Evolutionary conservation across 2,329 filamentous ascomycete species (phyloP).

Genomic region (Cercospora sp.): DNA sequence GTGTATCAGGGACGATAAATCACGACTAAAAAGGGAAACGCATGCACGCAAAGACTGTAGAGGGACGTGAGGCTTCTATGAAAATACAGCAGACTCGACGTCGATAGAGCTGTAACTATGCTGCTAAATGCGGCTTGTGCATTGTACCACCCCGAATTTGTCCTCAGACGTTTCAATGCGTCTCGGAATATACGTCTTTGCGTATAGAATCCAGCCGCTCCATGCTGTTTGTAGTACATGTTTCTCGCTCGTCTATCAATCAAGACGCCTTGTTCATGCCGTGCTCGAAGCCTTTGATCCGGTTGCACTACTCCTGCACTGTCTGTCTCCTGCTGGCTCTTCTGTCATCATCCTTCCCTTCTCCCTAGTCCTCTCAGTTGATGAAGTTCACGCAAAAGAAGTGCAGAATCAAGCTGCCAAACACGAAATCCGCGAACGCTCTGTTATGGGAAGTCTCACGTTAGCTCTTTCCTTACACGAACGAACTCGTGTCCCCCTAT

Average conservation of each 20-base stretch:
- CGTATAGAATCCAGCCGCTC: not conserved
- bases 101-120: slow-evolving; percentile 2
- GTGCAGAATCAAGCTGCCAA: slow-evolving; percentile 92
- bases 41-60: not conserved
- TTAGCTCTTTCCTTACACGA: not conserved
- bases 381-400: slow-evolving; percentile 99
- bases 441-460: slow-evolving; percentile 47
- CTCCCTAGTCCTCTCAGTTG: slow-evolving; percentile 59
- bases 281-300: not conserved
- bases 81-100: slow-evolving; percentile 4
- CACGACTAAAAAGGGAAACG: not conserved
- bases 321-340: not conserved
- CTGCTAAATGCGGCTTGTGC: not conserved
- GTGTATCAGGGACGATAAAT: not conserved
- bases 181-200: not conserved
- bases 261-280: not conserved
- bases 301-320: not conserved
- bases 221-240: not conserved
- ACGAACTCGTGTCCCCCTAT: too few species aligned
- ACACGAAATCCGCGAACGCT: slow-evolving; percentile 93
- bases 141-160: not conserved
- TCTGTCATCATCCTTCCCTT: not conserved
- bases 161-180: not conserved
- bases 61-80: not conserved
- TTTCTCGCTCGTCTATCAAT: not conserved